These are phyloP conservation scores for Russula griseocarnosa DNA, from an alignment of 768 basidiomycete species.

Conservation along the genomic window DNA sequence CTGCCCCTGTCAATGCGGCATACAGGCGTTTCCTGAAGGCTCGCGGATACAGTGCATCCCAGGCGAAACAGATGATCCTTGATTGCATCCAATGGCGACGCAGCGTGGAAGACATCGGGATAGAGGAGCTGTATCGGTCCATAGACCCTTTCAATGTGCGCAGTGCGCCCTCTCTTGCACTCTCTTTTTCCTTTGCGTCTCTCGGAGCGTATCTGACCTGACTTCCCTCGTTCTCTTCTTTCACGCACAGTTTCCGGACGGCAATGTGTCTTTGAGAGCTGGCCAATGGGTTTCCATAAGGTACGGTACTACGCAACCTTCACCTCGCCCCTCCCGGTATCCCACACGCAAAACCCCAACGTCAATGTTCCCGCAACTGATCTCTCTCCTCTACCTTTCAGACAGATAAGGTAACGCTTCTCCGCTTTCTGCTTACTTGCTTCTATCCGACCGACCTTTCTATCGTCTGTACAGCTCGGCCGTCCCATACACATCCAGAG, in stretches of 20 bases:
- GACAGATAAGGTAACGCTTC: constrained; percentile 58
- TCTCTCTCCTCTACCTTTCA: constrained; percentile 29
- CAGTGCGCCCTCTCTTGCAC: constrained; percentile 15
- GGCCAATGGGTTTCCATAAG: constrained; percentile 80
- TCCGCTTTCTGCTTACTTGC: neutral
- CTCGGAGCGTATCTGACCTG: neutral
- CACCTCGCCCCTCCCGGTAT: neutral
- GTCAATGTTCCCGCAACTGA: neutral
- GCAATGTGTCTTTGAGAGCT: constrained; percentile 63
- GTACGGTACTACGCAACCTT: too few species aligned
- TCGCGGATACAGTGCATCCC: constrained; percentile 55
- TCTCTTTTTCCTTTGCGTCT: neutral
- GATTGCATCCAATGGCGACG: constrained; percentile 68
- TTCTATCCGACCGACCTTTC: neutral
- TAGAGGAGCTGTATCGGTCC: constrained; percentile 56
- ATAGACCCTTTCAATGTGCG: constrained; percentile 72
- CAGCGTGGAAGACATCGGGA: constrained; percentile 58
- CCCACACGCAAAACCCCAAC: too few species aligned
- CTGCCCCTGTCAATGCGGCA: neutral
- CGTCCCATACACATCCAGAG: constrained; percentile 67
- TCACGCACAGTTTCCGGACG: constrained; percentile 60
- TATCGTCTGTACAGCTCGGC: constrained; percentile 48
- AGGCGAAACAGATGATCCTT: constrained; percentile 60
- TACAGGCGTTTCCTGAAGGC: constrained; percentile 75
- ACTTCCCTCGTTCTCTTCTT: neutral